These are phyloP conservation scores for Aurantiochytrium sp. DNA, from an alignment of 108 stramenopile species.

Conservation along the genomic window DNA sequence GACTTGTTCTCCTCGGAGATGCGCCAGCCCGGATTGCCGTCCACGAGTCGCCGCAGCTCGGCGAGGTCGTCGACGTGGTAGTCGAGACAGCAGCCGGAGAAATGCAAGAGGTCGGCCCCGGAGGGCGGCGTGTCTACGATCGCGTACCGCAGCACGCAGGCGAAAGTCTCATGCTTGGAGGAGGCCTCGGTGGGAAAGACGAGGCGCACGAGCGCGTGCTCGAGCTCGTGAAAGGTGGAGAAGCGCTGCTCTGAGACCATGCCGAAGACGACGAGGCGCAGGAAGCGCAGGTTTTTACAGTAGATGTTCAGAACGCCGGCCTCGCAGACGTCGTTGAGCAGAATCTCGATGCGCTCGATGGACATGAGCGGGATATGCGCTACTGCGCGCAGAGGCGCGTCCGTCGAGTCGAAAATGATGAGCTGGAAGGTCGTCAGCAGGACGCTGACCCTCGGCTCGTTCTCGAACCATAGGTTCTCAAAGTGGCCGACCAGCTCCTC, in stretches of 20 bases:
- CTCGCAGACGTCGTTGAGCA: not conserved
- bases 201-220: not conserved
- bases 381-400: not conserved
- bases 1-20: not conserved
- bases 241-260: conserved; percentile 24
- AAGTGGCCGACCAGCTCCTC: not conserved
- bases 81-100: not conserved
- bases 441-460: not conserved
- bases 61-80: not conserved
- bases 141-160: not conserved
- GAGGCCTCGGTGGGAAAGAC: not conserved
- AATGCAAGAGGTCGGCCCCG: not conserved
- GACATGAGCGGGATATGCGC: conserved; percentile 3
- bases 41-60: not conserved
- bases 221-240: not conserved
- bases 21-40: not conserved
- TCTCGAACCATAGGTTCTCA: not conserved
- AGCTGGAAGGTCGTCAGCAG: not conserved
- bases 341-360: conserved; percentile 15
- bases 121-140: not conserved
- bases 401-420: not conserved
- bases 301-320: not conserved
- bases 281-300: conserved; percentile 16
- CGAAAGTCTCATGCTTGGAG: not conserved
- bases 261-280: not conserved